Base-by-base conservation (phyloP, 371 early-diverging fungal species). In the Mucor indicus region DNA sequence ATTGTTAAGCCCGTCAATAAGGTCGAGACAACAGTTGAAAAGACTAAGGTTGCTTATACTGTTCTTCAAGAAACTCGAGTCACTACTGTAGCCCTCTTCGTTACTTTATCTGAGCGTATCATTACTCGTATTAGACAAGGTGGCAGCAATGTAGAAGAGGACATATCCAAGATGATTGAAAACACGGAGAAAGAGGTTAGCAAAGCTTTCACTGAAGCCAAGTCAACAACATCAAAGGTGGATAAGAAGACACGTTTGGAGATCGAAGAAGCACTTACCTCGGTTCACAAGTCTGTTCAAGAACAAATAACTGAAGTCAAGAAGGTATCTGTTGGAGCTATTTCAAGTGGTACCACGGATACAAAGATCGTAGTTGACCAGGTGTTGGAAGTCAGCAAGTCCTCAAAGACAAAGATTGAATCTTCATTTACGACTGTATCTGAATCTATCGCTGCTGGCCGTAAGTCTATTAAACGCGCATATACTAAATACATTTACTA, bases 251-350 rank as follows among this genome's bases (percentile, higher is more conserved):
- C 63, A 1, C 55, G 48, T 20, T 3, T 44, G 11, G 47, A 59
- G 35, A 33, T 63, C 12, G 63, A 59, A 15, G 19, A 54, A 31
- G 51, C 59, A 13, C 33, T 63, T 1, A 27, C 50, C 15, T 21
- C 47, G 10, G 55, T 64, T 15, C 60, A 64, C 22, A 51, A 64
- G 38, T 44, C 60, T 17, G 60, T 59, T 7, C 40, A 55, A 10
- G 60, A 60, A 16, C 55, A 64, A 38, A 55, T 64, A 7, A 44
- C 31, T 6, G 32, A 64, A 44, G 49, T 64, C 29, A 59, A 55
- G 48, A 48, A 38, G 10, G 41, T 55, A 1, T 40, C 58, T 15
- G 36, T 53, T 10, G 53, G 57, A 17, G 53, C 44, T 30, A 49
- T 50, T 1, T 50, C 48, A 4, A 38, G 25, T 8, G 41, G 40